Conservation (phyloP, 2,329 filamentous ascomycete genomes). For the Cercospora sojina region DNA sequence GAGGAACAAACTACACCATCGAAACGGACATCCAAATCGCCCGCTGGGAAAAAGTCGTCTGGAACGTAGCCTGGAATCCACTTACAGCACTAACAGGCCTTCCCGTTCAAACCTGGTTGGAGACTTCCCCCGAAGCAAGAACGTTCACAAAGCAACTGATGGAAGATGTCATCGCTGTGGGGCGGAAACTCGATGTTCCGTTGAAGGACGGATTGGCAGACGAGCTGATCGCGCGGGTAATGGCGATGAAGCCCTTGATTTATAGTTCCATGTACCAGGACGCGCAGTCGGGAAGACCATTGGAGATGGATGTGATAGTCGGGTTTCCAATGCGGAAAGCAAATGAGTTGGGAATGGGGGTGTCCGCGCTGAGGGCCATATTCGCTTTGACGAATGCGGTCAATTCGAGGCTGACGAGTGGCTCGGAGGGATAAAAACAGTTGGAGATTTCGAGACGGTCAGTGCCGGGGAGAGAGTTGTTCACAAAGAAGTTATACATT, state of each 20-base stretch:
- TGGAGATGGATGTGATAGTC: constrained; percentile 52
- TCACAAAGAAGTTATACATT: neutral
- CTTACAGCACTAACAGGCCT: constrained; percentile 49
- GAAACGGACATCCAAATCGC: constrained; percentile 56
- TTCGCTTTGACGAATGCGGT: constrained; percentile 37
- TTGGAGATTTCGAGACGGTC: neutral
- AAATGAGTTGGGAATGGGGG: constrained; percentile 42
- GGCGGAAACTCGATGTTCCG: constrained; percentile 40
- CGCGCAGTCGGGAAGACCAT: constrained; percentile 41
- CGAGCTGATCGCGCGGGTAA: constrained; percentile 41
- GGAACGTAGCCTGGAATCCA: constrained; percentile 63
- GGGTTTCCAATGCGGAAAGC: constrained; percentile 45
- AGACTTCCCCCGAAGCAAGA: constrained; percentile 43
- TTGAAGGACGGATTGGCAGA: constrained; percentile 42
- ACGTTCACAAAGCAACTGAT: constrained; percentile 44
- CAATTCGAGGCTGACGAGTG: constrained; percentile 27
- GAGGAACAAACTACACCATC: constrained; percentile 50
- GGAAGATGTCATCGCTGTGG: constrained; percentile 47
- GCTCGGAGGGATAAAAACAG: neutral
- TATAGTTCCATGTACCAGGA: constrained; percentile 51
- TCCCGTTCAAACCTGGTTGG: constrained; percentile 46
- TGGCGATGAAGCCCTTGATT: constrained; percentile 41
- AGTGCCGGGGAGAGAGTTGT: neutral
- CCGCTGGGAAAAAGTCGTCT: constrained; percentile 61
- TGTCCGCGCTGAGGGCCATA: constrained; percentile 43